Evolutionary conservation across 2,329 filamentous ascomycete genomes (phyloP), one percentile per base, ranked within the genome.

Genomic region (Gnomoniopsis smithogilvyi): DNA sequence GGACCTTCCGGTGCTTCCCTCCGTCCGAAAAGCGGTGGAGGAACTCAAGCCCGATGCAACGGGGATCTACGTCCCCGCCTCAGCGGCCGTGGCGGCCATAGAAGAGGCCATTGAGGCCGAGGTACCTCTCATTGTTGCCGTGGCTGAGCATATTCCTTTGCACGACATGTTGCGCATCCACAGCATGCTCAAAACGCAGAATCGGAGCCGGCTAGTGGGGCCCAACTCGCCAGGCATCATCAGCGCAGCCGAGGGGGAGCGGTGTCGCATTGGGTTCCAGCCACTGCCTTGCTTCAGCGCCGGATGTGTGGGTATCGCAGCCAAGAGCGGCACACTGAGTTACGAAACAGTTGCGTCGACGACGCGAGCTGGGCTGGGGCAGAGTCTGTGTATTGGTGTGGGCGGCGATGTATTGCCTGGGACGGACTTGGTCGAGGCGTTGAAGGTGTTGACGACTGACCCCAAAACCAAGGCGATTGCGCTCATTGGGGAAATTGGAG

Each of bases 141-240:
- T 94, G 7, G 89, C 90, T 6, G 90, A 94, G 69, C 89, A 92
- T 69, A 88, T 93, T 36, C 90, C 90, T 0, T 74, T 92, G 19
- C 89, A 92, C 69, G 89, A 93, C 67, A 87, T 93, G 69, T 78
- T 93, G 64, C 82, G 88, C 74, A 74, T 81, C 54, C 86, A 91
- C 54, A 86, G 86, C 24, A 86, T 91, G 51, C 79, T 93, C 4
- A 79, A 84, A 62, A 89, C 88, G 0, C 90, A 93, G 68, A 86
- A 81, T 1, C 88, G 83, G 64, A 90, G 88, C 0, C 79, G 90
- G 7, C 79, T 94, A 0, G 88, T 94, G 0, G 90, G 90, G 1
- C 88, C 90, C n/a, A 94, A 93, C 69, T 89, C 88, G 21, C 89
- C 90, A 0, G 90, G 90, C 0, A 92, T 94, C 62, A 91, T 93